Evolutionary conservation across 108 stramenopile species (phyloP), one percentile per base, ranked within the genome.

Genomic region (Seminavis robusta): DNA sequence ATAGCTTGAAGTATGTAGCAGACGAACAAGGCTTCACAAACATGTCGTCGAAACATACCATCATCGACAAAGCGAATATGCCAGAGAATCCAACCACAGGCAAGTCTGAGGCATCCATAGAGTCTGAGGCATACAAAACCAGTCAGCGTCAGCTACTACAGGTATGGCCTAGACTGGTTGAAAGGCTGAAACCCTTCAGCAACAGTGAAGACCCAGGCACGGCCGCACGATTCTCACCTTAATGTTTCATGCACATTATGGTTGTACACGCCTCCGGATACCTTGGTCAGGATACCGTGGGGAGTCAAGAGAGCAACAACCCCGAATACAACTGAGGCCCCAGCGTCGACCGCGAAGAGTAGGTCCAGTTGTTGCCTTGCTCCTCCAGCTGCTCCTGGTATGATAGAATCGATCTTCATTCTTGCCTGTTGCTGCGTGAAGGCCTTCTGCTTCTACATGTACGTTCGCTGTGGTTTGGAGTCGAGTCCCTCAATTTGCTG

Each of bases 1-100:
- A 83, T 27, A 1, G 84, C 64, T 61, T 92, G 90, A 13, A 92
- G 48, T 7, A 73, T n/a, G 54, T 92, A 92, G 42, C 90, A 92
- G 3, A 74, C 45, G 32, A 79, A 80, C 17, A 86, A 61, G 8
- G 84, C 86, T 63, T 92, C 90, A 59, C 86, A 88, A n/a, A 92
- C 71, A 29, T 77, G 74, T 30, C 80, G 66, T 44, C 90, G 84
- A 58, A 92, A 88, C 44, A 67, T 61, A 5, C 90, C 90, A 67
- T 92, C 90, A 56, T 92, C 90, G 24, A 92, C 86, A 19, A 56
- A 39, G 25, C 90, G 52, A 8, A 81, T 66, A 59, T 88, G 67
- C 69, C 83, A 88, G 8, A 86, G 59, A 40, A 92, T 92, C 84
- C 85, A 88, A 2, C 90, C 90, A 38, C 83, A 69, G 31, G 90